A percentile compares a stretch with the other conserved stretches of the same genome.
Conservation (phyloP, 495 filamentous ascomycete genomes). For the Cryomyces antarcticus region DNA sequence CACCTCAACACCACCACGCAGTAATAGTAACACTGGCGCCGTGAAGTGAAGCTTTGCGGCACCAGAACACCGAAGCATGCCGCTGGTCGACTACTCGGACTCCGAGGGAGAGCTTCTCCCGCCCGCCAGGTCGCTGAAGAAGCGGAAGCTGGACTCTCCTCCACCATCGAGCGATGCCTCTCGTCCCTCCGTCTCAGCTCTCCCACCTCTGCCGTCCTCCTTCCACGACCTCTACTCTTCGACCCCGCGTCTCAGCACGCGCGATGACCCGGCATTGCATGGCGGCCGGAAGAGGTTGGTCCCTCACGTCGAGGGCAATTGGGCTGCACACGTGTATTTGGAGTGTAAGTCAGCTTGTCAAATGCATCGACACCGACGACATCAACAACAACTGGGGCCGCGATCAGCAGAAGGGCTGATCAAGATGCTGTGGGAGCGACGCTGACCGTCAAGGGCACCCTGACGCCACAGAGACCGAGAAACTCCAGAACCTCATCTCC, state of each 20-base stretch:
- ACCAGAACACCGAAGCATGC: conserved; percentile 27
- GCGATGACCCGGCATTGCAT: conserved; percentile 70
- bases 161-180: not conserved
- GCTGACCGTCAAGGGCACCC: too few species aligned
- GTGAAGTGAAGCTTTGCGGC: too few species aligned
- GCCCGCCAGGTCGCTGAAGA: not conserved
- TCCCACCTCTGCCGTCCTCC: conserved; percentile 62
- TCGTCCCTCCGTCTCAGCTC: conserved; percentile 11
- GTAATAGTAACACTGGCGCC: too few species aligned
- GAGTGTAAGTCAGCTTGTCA: conserved; percentile 45
- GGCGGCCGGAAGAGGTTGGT: conserved; percentile 59
- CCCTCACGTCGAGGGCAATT: conserved; percentile 75
- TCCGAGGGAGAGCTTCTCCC: conserved; percentile 27
- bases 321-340: conserved; percentile 82
- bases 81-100: conserved; percentile 61
- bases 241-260: conserved; percentile 45
- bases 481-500: too few species aligned
- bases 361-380: not conserved
- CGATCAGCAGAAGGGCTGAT: not conserved
- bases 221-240: conserved; percentile 90
- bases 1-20: too few species aligned
- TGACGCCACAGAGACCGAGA: too few species aligned
- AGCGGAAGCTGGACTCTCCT: too few species aligned
- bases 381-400: not conserved
- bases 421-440: too few species aligned